Conservation (phyloP, 208 protist species). For the Acanthamoeba culbertsoni region DNA sequence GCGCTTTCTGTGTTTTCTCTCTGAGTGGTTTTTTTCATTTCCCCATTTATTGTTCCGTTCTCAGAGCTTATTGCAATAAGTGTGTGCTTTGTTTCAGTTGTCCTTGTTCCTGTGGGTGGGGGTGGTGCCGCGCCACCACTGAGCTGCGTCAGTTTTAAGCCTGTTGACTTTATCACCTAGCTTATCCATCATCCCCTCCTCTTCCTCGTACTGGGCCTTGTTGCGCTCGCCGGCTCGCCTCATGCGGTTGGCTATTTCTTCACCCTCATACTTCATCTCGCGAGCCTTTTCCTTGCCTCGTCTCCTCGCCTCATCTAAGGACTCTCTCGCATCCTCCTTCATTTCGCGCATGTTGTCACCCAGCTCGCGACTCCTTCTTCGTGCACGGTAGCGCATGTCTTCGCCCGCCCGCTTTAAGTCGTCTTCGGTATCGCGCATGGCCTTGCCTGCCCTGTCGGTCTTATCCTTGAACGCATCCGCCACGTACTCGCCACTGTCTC, state of each 20-base stretch:
- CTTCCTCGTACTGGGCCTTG: background rate
- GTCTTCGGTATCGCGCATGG: background rate
- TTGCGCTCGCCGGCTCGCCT: background rate
- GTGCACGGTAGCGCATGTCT: background rate
- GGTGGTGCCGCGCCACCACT: background rate
- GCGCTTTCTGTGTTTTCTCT: too few relatives aligned
- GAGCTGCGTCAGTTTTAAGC: background rate
- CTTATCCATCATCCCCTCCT: background rate
- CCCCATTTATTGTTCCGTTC: too few relatives aligned
- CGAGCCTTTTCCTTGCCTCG: background rate
- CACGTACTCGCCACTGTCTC: conserved; percentile 20
- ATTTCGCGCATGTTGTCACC: background rate
- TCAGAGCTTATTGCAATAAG: too few relatives aligned
- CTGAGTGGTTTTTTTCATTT: too few relatives aligned
- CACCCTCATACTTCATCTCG: conserved; percentile 6
- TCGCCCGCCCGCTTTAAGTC: background rate
- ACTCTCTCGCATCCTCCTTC: background rate
- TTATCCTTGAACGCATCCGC: background rate
- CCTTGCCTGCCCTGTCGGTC: background rate
- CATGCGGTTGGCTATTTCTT: conserved; percentile 35
- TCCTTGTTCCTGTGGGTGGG: conserved; percentile 31
- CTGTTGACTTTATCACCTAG: conserved; percentile 7
- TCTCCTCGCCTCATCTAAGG: background rate
- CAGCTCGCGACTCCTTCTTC: conserved; percentile 1
- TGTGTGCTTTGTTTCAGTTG: background rate